Conservation (phyloP, 805 yeast genomes). For the Priceomyces medius region DNA sequence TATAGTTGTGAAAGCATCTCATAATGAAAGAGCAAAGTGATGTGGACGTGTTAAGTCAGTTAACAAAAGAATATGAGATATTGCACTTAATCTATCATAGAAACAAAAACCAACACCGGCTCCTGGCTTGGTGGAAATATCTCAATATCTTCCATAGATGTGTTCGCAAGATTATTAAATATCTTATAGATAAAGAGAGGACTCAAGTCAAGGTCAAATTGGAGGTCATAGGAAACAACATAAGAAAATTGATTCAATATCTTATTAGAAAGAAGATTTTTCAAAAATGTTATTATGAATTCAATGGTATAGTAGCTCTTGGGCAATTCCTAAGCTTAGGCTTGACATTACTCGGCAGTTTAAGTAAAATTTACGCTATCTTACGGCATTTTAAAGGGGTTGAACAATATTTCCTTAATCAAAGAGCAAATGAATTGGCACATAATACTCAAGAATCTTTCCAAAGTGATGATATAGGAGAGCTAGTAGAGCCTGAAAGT, state of each 20-base stretch:
- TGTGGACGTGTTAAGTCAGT: slow-evolving; percentile 1
- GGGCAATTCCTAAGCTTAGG: slow-evolving; percentile 81
- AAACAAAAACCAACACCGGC: slow-evolving; percentile 73
- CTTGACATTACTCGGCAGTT: slow-evolving; percentile 58
- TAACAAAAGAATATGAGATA: slow-evolving; percentile 51
- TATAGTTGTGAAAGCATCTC: background rate
- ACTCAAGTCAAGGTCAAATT: slow-evolving; percentile 7
- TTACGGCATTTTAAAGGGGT: slow-evolving; percentile 19
- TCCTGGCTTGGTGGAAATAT: slow-evolving; percentile 74
- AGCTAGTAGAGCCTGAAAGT: slow-evolving; percentile 20
- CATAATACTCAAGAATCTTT: background rate
- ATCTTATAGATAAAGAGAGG: slow-evolving; percentile 13
- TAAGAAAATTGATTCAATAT: slow-evolving; percentile 20
- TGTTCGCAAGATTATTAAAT: slow-evolving; percentile 38
- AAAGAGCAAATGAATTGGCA: slow-evolving; percentile 3
- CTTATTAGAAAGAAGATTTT: slow-evolving; percentile 35
- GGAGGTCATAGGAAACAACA: slow-evolving; percentile 13
- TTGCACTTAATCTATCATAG: slow-evolving; percentile 67
- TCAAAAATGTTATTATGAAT: slow-evolving; percentile 54
- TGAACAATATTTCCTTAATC: background rate
- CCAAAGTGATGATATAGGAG: slow-evolving; percentile 21
- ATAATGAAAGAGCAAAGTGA: slow-evolving; percentile 5
- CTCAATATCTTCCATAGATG: slow-evolving; percentile 63
- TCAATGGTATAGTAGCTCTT: slow-evolving; percentile 62
- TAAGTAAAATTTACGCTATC: slow-evolving; percentile 43